A percentile compares a stretch with the other conserved stretches of the same genome.
Evolutionary conservation across 441 rosid species (phyloP).

Genomic region (Omphalea diandra): DNA sequence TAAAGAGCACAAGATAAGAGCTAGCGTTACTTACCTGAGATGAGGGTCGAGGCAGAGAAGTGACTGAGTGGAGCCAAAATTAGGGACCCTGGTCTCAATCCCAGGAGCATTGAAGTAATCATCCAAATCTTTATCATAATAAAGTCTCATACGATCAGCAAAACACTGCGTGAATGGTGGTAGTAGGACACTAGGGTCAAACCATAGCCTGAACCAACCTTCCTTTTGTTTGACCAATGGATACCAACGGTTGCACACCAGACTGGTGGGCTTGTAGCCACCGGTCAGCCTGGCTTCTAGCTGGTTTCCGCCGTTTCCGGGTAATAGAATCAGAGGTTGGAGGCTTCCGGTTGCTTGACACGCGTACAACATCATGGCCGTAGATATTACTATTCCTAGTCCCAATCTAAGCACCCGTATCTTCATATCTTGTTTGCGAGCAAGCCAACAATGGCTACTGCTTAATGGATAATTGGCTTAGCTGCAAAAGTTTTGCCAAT

Average conservation of each 20-base stretch:
- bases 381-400: constrained; percentile 17
- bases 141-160: constrained; percentile 67
- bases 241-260: constrained; percentile 55
- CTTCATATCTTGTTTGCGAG: constrained; percentile 29
- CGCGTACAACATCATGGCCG: constrained; percentile 32
- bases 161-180: constrained; percentile 78
- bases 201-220: constrained; percentile 94
- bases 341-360: constrained; percentile 43
- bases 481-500: background rate
- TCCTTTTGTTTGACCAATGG: constrained; percentile 46
- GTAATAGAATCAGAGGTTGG: constrained; percentile 70
- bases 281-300: constrained; percentile 65
- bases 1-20: background rate
- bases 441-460: background rate
- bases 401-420: constrained; percentile 17
- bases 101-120: constrained; percentile 79
- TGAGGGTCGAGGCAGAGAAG: constrained; percentile 67
- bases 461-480: background rate
- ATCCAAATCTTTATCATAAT: constrained; percentile 54
- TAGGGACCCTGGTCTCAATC: constrained; percentile 57
- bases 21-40: constrained; percentile 56
- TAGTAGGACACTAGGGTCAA: constrained; percentile 62
- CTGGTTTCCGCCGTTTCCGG: constrained; percentile 91
- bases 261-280: constrained; percentile 50
- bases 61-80: constrained; percentile 70